Percentiles rank a stretch among this genome's conserved stretches.
phyloP scores from a whole-genome alignment of 148 eudicot genomes.

The Persicaria maculosa region DNA sequence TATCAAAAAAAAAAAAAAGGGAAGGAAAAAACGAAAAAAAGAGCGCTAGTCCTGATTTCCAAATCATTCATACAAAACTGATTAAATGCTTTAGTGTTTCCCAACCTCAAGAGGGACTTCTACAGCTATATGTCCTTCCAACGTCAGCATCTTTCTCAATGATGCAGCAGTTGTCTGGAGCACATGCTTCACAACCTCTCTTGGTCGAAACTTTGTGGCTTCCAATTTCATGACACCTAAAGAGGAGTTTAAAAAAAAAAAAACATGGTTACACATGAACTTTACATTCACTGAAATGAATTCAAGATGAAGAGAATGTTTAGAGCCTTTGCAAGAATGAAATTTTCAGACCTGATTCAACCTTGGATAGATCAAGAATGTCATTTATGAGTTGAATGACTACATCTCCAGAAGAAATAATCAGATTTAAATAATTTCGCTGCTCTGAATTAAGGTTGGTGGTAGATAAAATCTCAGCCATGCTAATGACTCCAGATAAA shows the following conservation, averaged over 20 bases:
- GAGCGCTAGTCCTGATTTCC: not conserved
- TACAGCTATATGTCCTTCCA: conserved; percentile 80
- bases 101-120: conserved; percentile 74
- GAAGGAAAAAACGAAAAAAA: too few relatives aligned
- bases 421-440: conserved; percentile 56
- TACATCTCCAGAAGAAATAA: conserved; percentile 91
- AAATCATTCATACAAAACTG: not conserved
- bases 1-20: too few relatives aligned
- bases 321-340: not conserved
- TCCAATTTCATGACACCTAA: conserved; percentile 90
- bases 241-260: not conserved
- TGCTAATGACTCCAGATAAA: conserved; percentile 82
- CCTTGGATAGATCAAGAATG: conserved; percentile 91
- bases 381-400: conserved; percentile 88
- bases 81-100: not conserved
- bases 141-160: conserved; percentile 54
- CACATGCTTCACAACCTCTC: conserved; percentile 91
- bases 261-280: conserved; percentile 1
- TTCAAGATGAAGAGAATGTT: not conserved
- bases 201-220: conserved; percentile 87
- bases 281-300: not conserved
- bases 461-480: conserved; percentile 80
- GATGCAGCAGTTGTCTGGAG: conserved; percentile 96
- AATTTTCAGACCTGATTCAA: conserved; percentile 69
- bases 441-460: conserved; percentile 73